These are phyloP conservation scores for Chaetomiaceae sp. DNA, from an alignment of 2,329 filamentous ascomycete species.

Conservation along the genomic window DNA sequence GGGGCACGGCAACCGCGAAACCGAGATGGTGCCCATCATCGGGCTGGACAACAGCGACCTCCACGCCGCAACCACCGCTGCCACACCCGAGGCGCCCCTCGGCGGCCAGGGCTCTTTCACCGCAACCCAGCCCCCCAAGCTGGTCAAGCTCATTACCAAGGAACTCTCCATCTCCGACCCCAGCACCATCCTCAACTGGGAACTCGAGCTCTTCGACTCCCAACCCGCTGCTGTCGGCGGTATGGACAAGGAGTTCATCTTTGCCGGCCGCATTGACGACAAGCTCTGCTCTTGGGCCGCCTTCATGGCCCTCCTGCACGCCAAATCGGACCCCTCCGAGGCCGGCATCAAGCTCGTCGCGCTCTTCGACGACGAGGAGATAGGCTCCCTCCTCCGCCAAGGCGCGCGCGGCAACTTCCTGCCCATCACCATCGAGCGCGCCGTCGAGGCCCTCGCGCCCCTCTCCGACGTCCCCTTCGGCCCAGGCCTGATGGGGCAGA, in stretches of 20 bases:
- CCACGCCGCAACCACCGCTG: constrained; percentile 28
- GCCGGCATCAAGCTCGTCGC: constrained; percentile 82
- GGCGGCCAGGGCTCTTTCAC: constrained; percentile 68
- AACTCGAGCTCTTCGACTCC: constrained; percentile 88
- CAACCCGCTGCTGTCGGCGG: constrained; percentile 82
- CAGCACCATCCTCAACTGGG: constrained; percentile 84
- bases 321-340: constrained; percentile 50
- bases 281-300: constrained; percentile 96
- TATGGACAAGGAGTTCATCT: constrained; percentile 89
- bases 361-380: constrained; percentile 97
- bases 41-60: constrained; percentile 73
- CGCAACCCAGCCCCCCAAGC: constrained; percentile 74
- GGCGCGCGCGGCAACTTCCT: constrained; percentile 89
- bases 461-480: constrained; percentile 43
- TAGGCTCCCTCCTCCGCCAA: constrained; percentile 84
- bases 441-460: constrained; percentile 63
- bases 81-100: constrained; percentile 42
- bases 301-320: constrained; percentile 73
- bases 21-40: constrained; percentile 89
- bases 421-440: constrained; percentile 72
- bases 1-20: constrained; percentile 73
- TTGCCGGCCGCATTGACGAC: constrained; percentile 91
- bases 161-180: constrained; percentile 71
- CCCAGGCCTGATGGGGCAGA: constrained; percentile 66
- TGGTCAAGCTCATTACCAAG: constrained; percentile 76